Percentiles rank a stretch among this genome's conserved stretches.
These are phyloP conservation scores for Allium cepa DNA, from an alignment of 106 monocot genomes.

Conservation along the genomic window DNA sequence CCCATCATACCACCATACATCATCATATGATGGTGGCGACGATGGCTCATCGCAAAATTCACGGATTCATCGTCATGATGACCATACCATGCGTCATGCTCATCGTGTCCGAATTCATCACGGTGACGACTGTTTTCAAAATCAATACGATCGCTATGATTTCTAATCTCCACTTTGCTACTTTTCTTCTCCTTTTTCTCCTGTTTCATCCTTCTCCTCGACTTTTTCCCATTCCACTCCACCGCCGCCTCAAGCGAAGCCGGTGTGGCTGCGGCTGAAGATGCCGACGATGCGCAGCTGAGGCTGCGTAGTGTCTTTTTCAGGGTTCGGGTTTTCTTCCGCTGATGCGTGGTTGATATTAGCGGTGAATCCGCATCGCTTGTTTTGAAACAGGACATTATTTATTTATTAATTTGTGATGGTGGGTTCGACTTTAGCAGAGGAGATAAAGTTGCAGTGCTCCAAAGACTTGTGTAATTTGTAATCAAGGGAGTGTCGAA, in stretches of 20 bases:
- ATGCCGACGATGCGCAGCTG: not conserved
- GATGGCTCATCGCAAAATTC: conserved; percentile 1
- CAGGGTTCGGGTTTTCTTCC: not conserved
- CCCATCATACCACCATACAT: conserved; percentile 1
- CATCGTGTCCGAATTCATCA: no score
- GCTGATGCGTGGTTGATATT: not conserved
- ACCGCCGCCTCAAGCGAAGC: not conserved
- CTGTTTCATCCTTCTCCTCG: conserved; percentile 2
- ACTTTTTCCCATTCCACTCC: conserved; percentile 1
- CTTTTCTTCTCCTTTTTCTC: not conserved
- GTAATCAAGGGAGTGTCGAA: no score
- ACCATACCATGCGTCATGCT: conserved; percentile 4
- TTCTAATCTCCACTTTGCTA: not conserved
- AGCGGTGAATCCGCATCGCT: conserved; percentile 1
- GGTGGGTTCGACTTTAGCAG: no score
- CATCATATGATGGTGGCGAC: conserved; percentile 5
- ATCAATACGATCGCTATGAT: no score
- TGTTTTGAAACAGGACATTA: not conserved
- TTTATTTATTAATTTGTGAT: not conserved
- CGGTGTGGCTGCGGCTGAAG: not conserved
- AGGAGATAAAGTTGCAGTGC: no score
- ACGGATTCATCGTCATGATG: not conserved
- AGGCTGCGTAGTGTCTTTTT: not conserved
- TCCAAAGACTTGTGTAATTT: no score
- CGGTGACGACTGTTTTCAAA: not conserved